Conservation (phyloP, 1,139 yeast species). For the Geotrichum histeridarum region DNA sequence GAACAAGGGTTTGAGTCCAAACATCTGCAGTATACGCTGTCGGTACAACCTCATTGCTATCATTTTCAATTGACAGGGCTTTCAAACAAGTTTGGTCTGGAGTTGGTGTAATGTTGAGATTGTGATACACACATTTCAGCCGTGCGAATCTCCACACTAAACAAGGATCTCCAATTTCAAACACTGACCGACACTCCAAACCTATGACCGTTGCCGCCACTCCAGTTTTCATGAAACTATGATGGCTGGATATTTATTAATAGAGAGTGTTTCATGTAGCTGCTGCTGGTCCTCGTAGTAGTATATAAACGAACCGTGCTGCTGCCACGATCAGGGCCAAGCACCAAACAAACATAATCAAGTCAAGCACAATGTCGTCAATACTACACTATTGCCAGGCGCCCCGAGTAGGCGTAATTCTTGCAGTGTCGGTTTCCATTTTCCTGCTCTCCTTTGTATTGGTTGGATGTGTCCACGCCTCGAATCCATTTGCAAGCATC, state of each 20-base stretch:
- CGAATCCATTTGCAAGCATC: slow-evolving; percentile 43
- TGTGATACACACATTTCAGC: neutral
- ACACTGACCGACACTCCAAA: no score
- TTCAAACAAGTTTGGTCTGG: neutral
- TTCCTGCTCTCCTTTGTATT: slow-evolving; percentile 49
- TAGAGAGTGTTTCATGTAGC: no score
- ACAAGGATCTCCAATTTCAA: neutral
- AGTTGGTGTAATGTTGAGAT: neutral
- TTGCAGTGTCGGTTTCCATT: slow-evolving; percentile 36
- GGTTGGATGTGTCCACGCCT: slow-evolving; percentile 46
- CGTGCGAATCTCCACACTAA: neutral
- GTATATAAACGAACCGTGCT: no score
- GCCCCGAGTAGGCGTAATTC: slow-evolving; percentile 6
- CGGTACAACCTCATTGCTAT: no score
- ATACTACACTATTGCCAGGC: slow-evolving; percentile 5
- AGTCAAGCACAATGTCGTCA: neutral
- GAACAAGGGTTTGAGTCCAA: no score
- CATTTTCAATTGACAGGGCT: no score
- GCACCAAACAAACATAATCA: neutral
- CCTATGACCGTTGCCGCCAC: no score
- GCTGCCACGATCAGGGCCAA: no score
- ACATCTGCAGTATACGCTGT: no score
- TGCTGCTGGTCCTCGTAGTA: no score
- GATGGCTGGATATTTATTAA: no score
- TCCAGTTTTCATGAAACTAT: no score